A percentile compares a stretch with the other conserved stretches of the same genome.
These are phyloP conservation scores for Hymenoscyphus infarciens DNA, from an alignment of 2,329 filamentous ascomycete genomes.

Conservation along the genomic window DNA sequence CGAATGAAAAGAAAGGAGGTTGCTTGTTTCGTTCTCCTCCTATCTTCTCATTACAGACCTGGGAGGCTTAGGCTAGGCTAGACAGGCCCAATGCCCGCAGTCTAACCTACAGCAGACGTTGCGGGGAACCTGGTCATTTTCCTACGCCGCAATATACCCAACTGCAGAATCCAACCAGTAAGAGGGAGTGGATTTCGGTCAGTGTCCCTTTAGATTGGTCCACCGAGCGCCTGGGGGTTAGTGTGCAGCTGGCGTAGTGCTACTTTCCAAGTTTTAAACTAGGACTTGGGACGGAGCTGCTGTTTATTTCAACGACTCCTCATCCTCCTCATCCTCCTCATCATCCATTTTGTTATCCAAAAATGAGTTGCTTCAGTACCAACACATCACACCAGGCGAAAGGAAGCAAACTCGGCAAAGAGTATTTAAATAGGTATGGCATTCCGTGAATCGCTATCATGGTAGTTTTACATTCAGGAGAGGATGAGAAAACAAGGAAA, in stretches of 20 bases:
- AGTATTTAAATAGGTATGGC: constrained; percentile 1
- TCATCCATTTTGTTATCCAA: neutral
- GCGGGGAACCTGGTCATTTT: too few species aligned
- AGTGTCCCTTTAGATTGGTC: too few species aligned
- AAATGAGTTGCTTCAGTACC: neutral
- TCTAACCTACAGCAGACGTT: too few species aligned
- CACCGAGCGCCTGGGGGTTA: neutral
- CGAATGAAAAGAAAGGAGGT: too few species aligned
- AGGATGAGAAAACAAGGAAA: neutral
- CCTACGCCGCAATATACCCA: neutral
- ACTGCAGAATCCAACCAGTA: too few species aligned
- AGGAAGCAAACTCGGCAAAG: neutral
- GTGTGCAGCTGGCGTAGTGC: neutral
- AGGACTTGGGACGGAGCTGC: neutral
- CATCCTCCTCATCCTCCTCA: neutral
- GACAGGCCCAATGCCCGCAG: too few species aligned
- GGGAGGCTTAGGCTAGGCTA: too few species aligned
- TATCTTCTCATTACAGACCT: too few species aligned
- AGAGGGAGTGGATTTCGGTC: too few species aligned
- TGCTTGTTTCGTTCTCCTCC: too few species aligned
- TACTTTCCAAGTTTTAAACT: neutral
- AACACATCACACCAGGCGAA: neutral
- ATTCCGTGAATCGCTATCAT: constrained; percentile 9
- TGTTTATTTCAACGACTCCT: neutral
- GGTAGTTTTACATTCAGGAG: constrained; percentile 16